These are phyloP conservation scores for Camellia japonica DNA, from an alignment of 148 eudicot genomes.

Conservation along the genomic window DNA sequence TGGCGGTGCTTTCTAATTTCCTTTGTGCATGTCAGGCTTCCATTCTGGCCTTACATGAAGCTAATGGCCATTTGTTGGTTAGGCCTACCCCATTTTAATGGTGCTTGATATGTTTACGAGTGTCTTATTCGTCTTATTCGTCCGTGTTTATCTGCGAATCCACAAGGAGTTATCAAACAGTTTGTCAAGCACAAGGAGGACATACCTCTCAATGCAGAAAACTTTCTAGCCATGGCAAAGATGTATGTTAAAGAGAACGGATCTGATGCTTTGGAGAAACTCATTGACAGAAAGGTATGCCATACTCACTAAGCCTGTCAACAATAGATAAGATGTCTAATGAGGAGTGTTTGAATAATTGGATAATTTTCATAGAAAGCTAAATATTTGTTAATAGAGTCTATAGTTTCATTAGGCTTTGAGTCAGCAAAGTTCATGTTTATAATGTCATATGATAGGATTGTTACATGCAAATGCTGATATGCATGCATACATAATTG, in stretches of 20 bases:
- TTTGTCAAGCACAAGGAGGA: not conserved
- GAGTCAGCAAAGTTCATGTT: too few species aligned
- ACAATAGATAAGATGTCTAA: not conserved
- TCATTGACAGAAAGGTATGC: slow-evolving; percentile 5
- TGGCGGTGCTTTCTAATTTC: not conserved
- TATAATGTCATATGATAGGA: too few species aligned
- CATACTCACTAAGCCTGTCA: not conserved
- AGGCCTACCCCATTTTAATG: slow-evolving; percentile 6
- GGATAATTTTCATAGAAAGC: too few species aligned
- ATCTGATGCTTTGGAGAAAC: slow-evolving; percentile 14
- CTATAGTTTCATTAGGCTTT: too few species aligned
- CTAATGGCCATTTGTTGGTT: not conserved
- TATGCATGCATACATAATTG: not conserved
- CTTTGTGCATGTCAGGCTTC: not conserved
- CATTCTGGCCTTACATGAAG: slow-evolving; percentile 5
- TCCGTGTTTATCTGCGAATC: not conserved
- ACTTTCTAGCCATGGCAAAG: not conserved
- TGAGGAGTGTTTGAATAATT: not conserved
- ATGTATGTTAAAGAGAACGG: slow-evolving; percentile 2
- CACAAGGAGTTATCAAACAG: not conserved
- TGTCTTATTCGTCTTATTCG: not conserved
- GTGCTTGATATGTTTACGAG: slow-evolving; percentile 2
- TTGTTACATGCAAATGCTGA: too few species aligned
- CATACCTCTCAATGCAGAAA: not conserved
- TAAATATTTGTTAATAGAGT: too few species aligned